Conservation (phyloP, 2,329 filamentous ascomycete genomes). For the Pestalotiopsis sp. region DNA sequence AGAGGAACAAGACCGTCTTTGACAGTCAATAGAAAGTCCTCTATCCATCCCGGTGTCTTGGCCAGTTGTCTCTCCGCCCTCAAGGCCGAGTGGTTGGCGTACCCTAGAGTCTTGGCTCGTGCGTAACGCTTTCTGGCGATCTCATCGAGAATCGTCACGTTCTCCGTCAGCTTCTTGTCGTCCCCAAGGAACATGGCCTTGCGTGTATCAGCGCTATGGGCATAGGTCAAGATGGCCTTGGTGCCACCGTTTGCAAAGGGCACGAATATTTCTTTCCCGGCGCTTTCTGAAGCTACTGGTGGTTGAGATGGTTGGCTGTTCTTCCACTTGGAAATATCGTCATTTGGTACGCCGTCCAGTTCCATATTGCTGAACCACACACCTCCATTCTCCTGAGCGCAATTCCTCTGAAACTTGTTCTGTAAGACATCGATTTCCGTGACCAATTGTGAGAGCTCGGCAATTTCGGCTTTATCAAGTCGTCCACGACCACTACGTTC, state of each 20-base stretch:
- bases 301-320: not conserved
- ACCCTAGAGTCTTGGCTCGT: constrained; percentile 56
- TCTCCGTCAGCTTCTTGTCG: constrained; percentile 58
- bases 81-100: constrained; percentile 57
- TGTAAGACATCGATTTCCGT: not conserved
- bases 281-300: not conserved
- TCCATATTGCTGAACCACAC: not conserved
- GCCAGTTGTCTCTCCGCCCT: constrained; percentile 59
- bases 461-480: not conserved
- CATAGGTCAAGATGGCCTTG: not conserved
- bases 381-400: not conserved
- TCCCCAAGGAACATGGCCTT: constrained; percentile 54
- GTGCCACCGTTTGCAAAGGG: not conserved
- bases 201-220: constrained; percentile 32
- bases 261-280: not conserved
- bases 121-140: constrained; percentile 56
- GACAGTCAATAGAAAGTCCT: constrained; percentile 52
- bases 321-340: not conserved
- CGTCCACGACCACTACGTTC: not conserved
- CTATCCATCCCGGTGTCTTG: constrained; percentile 55
- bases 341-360: not conserved
- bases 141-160: constrained; percentile 55
- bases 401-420: not conserved
- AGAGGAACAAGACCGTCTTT: constrained; percentile 50
- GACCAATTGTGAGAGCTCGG: not conserved